Base-by-base conservation (phyloP, 2,329 filamentous ascomycete genomes). In the Pyrenophora seminiperda region DNA sequence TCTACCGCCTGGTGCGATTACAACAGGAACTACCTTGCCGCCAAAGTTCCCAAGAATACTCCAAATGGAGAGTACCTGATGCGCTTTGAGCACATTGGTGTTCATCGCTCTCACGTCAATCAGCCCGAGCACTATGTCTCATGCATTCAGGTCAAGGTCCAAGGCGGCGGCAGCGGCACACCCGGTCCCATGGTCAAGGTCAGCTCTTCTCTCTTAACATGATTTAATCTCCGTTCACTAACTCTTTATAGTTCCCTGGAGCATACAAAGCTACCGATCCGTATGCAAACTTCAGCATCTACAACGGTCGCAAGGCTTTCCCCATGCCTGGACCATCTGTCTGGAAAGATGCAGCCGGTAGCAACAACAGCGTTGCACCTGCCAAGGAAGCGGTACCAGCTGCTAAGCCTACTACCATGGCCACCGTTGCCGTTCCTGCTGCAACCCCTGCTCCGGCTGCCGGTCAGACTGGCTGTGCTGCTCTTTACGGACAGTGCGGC, bases 1-100 rank as follows among this genome's bases (percentile, higher is more conserved):
- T 55, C 50, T 7, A 52, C 47, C 31, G 54, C 58, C 30, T 62
- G 64, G 62, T 63, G 59, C 60, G 61, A 50, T 31, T 73, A 54
- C 41, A 50, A 59, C 52, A 53, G 52, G 41, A 46, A 59, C 34
- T 54, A 40, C n/a, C 33, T 64, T 49, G 59, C 52, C 13, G 72
- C 68, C 50, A 70, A 62, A 18, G 68, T 78, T 29, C 75, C 76
- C 17, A 61, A 59, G 14, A 65, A 66, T 19, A 70, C 68, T 7
- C 75, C 76, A 11, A 57, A 65, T 19, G 76, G 76, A n/a, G 63
- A 77, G 58, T 77, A 78, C 60, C 65, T 78, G 15, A 56, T 77
- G 17, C 70, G 76, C 11, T 62, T 72, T 32, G 76, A 79, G 65
- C 76, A 78, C 50, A 75, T 79, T 32, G 75, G 65, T 32, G 63